Conservation (phyloP, 106 monocot genomes). For the Platanthera guangdongensis region DNA sequence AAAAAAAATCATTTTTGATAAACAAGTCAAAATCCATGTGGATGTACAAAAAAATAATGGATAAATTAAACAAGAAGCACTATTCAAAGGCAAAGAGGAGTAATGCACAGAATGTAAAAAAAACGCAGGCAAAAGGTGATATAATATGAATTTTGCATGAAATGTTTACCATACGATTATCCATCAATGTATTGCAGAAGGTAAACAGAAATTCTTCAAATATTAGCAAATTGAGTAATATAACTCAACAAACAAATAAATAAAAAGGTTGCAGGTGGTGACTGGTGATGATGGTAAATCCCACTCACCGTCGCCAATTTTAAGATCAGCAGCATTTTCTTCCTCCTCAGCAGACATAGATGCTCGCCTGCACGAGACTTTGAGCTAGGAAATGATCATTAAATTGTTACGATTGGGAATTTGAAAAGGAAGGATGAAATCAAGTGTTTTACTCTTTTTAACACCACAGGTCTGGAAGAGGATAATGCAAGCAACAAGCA, state of each 20-base stretch:
- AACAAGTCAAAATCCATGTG: too few species aligned
- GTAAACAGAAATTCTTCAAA: not conserved
- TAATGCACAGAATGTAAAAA: not conserved
- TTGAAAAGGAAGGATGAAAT: not conserved
- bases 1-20: not conserved
- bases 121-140: not conserved
- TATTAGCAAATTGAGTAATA: not conserved
- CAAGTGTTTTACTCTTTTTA: too few species aligned
- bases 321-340: slow-evolving; percentile 88
- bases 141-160: not conserved
- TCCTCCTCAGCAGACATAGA: slow-evolving; percentile 87
- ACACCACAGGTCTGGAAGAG: too few species aligned
- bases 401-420: not conserved
- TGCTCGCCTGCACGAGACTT: not conserved
- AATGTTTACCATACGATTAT: not conserved
- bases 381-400: not conserved
- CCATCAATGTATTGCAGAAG: slow-evolving; percentile 1
- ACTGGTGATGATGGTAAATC: not conserved
- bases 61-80: not conserved
- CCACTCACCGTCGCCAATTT: slow-evolving; percentile 66
- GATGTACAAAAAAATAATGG: too few species aligned
- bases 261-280: not conserved
- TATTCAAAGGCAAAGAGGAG: not conserved
- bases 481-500: too few species aligned
- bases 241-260: not conserved